Conservation (phyloP, 176 grass and related monocot species). For the Triticum dicoccoides region DNA sequence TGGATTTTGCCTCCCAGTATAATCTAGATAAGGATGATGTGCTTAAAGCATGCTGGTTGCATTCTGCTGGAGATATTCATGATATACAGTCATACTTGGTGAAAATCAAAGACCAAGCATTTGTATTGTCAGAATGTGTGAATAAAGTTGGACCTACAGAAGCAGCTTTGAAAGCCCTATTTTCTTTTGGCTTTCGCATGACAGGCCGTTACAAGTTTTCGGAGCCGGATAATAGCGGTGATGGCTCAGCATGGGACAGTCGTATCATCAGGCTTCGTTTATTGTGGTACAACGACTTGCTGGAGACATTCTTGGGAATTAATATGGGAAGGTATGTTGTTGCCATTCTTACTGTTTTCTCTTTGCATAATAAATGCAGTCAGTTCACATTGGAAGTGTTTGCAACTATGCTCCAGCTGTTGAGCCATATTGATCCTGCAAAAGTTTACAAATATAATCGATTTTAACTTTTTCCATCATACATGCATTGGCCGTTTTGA, state of each 20-base stretch:
- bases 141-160: slow-evolving; percentile 75
- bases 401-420: slow-evolving; percentile 18
- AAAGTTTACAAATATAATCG: slow-evolving; percentile 13
- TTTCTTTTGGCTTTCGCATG: slow-evolving; percentile 79
- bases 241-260: slow-evolving; percentile 57
- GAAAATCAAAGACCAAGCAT: slow-evolving; percentile 78
- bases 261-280: slow-evolving; percentile 72
- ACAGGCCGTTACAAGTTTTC: slow-evolving; percentile 73
- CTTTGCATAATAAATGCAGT: slow-evolving; percentile 14
- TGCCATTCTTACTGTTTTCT: neutral
- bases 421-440: slow-evolving; percentile 11
- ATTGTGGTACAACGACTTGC: slow-evolving; percentile 68
- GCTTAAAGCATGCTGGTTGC: slow-evolving; percentile 78
- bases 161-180: slow-evolving; percentile 62
- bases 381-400: neutral
- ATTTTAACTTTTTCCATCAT: slow-evolving; percentile 7
- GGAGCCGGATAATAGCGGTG: slow-evolving; percentile 33
- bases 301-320: slow-evolving; percentile 95
- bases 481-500: slow-evolving; percentile 1
- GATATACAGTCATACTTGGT: slow-evolving; percentile 72
- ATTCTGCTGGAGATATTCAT: slow-evolving; percentile 46
- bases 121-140: slow-evolving; percentile 92
- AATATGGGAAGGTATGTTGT: slow-evolving; percentile 77
- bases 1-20: slow-evolving; percentile 65
- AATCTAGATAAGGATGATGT: slow-evolving; percentile 86